Evolutionary conservation across 1,284 basidiomycete genomes (phyloP), one percentile per base, ranked within the genome.

Genomic region (Fomitopsis betulina): DNA sequence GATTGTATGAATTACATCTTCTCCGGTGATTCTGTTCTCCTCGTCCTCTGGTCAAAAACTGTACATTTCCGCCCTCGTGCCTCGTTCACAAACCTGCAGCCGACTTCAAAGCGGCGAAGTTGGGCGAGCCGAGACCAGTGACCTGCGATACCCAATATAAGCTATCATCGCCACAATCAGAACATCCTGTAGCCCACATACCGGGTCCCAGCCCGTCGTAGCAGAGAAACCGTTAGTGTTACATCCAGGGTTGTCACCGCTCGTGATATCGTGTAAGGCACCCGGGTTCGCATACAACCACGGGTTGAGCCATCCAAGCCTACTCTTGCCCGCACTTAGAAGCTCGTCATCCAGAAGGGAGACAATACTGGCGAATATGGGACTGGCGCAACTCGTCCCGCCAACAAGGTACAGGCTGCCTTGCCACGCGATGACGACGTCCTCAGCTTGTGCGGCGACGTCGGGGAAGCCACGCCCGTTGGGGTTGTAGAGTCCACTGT

Each of bases 281-380:
- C 9, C 65, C 13, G 51, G 32, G 17, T 53, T 61, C 53, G 52
- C 43, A 54, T 67, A 78, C 56, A 76, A 63, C 63, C 77, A 73
- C 1, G 81, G 80, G 70, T 82, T 82, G 25, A 82, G 58, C 73
- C 79, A 82, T 10, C 81, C 81, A 2, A 82, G 70, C 30, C 70
- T 62, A n/a, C 67, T 63, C 67, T 80, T 78, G 19, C 80, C 80
- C 3, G 68, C 60, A 0, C 72, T 66, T 33, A 79, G 61, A n/a
- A 78, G 76, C 19, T 72, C 70, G 63, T 84, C 83, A 67, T 86
- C 86, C 12, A 86, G 63, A 66, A 86, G 73, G 0, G 81, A 73
- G 52, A 87, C 69, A 55, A 86, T 73, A 15, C 77, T 72, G 9
- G 79, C 79, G 56, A 84, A 75, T n/a, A 80, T 77, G 1, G 85